A percentile compares a stretch with the other conserved stretches of the same genome.
These are phyloP conservation scores for Leucogyrophana mollusca DNA, from an alignment of 768 basidiomycete genomes.

Conservation along the genomic window DNA sequence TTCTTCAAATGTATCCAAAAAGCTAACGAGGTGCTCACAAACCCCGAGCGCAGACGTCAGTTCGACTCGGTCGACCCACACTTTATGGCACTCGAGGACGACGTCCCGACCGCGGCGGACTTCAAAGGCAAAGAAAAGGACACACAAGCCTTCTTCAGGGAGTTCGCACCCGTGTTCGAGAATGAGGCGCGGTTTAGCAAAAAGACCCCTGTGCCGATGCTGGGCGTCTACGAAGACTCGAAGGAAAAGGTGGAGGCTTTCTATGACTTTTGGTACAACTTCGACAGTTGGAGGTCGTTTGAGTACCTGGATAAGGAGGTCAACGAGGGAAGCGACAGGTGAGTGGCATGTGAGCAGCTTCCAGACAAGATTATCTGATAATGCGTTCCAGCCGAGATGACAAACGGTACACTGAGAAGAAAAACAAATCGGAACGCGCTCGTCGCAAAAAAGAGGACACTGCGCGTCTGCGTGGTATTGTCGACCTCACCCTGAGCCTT, in stretches of 20 bases:
- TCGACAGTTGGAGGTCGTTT: conserved; percentile 97
- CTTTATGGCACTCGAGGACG: conserved; percentile 71
- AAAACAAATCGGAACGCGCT: conserved; percentile 97
- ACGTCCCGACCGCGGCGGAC: conserved; percentile 65
- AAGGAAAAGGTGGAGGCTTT: conserved; percentile 88
- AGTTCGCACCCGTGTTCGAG: conserved; percentile 81
- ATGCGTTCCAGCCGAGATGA: conserved; percentile 77
- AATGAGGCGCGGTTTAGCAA: conserved; percentile 93
- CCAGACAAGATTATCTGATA: conserved; percentile 10
- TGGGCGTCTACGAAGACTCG: conserved; percentile 67
- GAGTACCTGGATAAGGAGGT: conserved; percentile 99
- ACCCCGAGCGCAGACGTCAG: conserved; percentile 85
- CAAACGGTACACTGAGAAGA: conserved; percentile 98
- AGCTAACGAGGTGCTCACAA: conserved; percentile 90
- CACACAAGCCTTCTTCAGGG: conserved; percentile 64
- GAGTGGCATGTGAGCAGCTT: conserved; percentile 23
- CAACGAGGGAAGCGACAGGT: conserved; percentile 96
- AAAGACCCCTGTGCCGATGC: conserved; percentile 74
- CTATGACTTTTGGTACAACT: conserved; percentile 99
- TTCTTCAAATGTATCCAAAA: conserved; percentile 99
- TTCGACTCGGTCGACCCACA: conserved; percentile 95
- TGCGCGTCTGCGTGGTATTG: conserved; percentile 80
- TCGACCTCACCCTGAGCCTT: conserved; percentile 78
- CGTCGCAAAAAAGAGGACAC: conserved; percentile 97
- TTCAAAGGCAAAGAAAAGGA: conserved; percentile 52